Conservation (phyloP, 1,284 basidiomycete species). For the Trametes versicolor region DNA sequence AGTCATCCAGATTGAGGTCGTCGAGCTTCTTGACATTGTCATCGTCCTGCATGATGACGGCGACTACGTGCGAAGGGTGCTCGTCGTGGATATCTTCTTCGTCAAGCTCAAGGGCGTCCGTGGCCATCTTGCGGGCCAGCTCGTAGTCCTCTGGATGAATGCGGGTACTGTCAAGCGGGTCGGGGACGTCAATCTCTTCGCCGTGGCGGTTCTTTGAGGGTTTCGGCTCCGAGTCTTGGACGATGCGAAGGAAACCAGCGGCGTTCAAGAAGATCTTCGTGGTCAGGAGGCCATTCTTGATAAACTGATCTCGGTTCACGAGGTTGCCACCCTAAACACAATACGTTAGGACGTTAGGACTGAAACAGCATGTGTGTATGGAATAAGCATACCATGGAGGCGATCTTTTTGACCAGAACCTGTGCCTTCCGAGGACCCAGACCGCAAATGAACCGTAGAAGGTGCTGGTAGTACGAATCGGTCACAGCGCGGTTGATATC, state of each 20-base stretch:
- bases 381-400: conserved; percentile 63
- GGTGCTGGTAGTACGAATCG: conserved; percentile 87
- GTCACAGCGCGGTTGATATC: conserved; percentile 94
- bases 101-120: conserved; percentile 94
- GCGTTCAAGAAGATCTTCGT: conserved; percentile 93
- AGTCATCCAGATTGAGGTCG: conserved; percentile 96
- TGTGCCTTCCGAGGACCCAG: conserved; percentile 96
- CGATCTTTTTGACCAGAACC: conserved; percentile 85
- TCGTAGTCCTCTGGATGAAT: conserved; percentile 99
- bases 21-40: conserved; percentile 87
- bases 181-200: conserved; percentile 75
- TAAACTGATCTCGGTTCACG: conserved; percentile 86
- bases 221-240: conserved; percentile 67
- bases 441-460: conserved; percentile 93
- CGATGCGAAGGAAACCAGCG: conserved; percentile 90
- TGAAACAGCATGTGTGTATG: background rate
- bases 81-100: conserved; percentile 94
- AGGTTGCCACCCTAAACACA: conserved; percentile 79
- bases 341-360: conserved; percentile 1
- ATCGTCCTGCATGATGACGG: conserved; percentile 85
- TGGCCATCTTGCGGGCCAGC: conserved; percentile 98
- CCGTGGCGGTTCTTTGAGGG: conserved; percentile 73
- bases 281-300: conserved; percentile 82
- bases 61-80: conserved; percentile 89
- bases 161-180: conserved; percentile 95